Percentiles rank a stretch among this genome's conserved stretches.
Conservation (phyloP, 345 rosid genomes). For the Arabidopsis arenosa region DNA sequence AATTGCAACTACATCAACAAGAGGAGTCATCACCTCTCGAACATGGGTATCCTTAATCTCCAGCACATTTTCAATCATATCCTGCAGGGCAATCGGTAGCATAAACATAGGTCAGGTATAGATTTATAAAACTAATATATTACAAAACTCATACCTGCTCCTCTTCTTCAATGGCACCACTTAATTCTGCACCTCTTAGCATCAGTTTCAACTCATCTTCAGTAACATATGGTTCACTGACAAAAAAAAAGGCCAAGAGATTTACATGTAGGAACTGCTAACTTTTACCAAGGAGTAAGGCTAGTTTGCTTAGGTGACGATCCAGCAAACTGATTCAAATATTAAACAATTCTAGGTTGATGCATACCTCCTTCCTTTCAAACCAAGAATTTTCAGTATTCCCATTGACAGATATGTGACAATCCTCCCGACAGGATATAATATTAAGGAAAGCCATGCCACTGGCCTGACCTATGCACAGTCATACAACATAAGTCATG, state of each 20-base stretch:
- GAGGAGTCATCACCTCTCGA: slow-evolving; percentile 99
- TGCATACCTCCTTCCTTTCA: slow-evolving; percentile 89
- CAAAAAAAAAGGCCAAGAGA: slow-evolving; percentile 1
- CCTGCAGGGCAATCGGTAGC: slow-evolving; percentile 56
- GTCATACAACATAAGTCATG: slow-evolving; percentile 49
- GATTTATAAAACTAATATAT: slow-evolving; percentile 1
- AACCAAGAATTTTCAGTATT: slow-evolving; percentile 91
- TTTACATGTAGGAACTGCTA: background rate
- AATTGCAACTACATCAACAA: slow-evolving; percentile 97
- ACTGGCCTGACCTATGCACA: slow-evolving; percentile 96
- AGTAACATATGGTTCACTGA: slow-evolving; percentile 93
- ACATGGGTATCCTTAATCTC: slow-evolving; percentile 98
- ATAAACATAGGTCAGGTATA: slow-evolving; percentile 35
- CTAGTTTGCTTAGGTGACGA: slow-evolving; percentile 12
- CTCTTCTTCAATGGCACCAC: slow-evolving; percentile 99
- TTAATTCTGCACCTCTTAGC: slow-evolving; percentile 94
- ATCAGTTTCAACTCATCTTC: slow-evolving; percentile 96
- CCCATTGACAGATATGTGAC: slow-evolving; percentile 96
- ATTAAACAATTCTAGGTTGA: slow-evolving; percentile 35
- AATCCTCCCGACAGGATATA: slow-evolving; percentile 96
- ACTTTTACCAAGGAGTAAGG: slow-evolving; percentile 26
- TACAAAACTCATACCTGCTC: slow-evolving; percentile 68
- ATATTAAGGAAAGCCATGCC: slow-evolving; percentile 95
- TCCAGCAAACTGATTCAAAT: background rate
- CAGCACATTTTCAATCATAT: slow-evolving; percentile 98